These are phyloP conservation scores for Pichia sp. DNA, from an alignment of 1,139 yeast species.

Conservation along the genomic window DNA sequence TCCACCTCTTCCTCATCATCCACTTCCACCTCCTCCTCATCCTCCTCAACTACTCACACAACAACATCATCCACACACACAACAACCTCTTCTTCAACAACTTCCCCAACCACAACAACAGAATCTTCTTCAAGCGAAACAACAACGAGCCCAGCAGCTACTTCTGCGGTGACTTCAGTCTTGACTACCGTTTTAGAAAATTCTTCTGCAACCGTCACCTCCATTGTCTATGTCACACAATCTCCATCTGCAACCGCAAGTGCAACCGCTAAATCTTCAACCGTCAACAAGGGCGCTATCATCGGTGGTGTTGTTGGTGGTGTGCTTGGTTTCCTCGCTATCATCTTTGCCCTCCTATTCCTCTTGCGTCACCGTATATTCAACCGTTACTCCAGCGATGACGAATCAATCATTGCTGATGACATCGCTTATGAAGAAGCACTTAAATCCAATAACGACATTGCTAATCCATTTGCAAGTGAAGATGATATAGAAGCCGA, in stretches of 20 bases:
- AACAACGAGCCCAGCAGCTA: neutral
- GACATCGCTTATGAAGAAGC: slow-evolving; percentile 54
- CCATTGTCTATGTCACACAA: slow-evolving; percentile 29
- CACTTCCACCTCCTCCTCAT: neutral
- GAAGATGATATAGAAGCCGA: slow-evolving; percentile 29
- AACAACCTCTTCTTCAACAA: neutral
- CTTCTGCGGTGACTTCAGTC: slow-evolving; percentile 25
- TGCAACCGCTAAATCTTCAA: slow-evolving; percentile 18
- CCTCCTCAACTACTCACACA: neutral
- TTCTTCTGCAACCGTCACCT: slow-evolving; percentile 25
- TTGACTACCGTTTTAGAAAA: slow-evolving; percentile 24
- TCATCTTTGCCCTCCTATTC: slow-evolving; percentile 45
- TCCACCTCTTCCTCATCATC: slow-evolving; percentile 16
- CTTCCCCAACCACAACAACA: slow-evolving; percentile 22
- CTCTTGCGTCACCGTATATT: slow-evolving; percentile 47
- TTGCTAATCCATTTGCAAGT: slow-evolving; percentile 32
- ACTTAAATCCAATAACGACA: slow-evolving; percentile 27
- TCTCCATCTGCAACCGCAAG: slow-evolving; percentile 21
- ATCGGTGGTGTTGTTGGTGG: slow-evolving; percentile 76
- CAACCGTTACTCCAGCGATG: slow-evolving; percentile 48
- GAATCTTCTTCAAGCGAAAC: too few species aligned
- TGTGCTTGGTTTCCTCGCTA: slow-evolving; percentile 46
- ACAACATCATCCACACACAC: neutral
- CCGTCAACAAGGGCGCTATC: slow-evolving; percentile 48
- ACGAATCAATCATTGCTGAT: slow-evolving; percentile 53